Conservation (phyloP, 345 rosid genomes). For the Lepidium didymum region DNA sequence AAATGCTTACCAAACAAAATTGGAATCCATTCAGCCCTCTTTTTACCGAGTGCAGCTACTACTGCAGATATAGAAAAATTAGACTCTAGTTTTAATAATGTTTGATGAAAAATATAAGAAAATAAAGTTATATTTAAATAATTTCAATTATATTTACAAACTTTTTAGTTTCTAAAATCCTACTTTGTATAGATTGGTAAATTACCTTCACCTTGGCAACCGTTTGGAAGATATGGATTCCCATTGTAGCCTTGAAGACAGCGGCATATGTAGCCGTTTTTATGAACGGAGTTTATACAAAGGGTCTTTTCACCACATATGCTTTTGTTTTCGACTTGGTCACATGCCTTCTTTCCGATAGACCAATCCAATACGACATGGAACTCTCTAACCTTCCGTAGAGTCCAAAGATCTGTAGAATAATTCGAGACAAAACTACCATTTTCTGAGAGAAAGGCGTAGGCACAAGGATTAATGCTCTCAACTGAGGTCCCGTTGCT, state of each 20-base stretch:
- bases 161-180: too few species aligned
- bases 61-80: too few species aligned
- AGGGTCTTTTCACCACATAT: neutral
- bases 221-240: neutral
- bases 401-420: neutral
- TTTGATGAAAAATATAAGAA: too few species aligned
- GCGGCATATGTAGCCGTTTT: neutral
- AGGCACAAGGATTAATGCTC: constrained; percentile 26
- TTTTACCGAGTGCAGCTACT: too few species aligned
- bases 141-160: too few species aligned
- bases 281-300: neutral
- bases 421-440: neutral
- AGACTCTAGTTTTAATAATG: too few species aligned
- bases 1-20: too few species aligned
- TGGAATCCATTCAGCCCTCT: too few species aligned
- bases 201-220: too few species aligned
- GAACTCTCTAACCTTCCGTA: neutral
- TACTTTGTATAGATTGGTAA: too few species aligned
- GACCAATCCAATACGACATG: neutral
- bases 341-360: neutral
- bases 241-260: neutral
- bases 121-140: neutral
- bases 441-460: constrained; percentile 25
- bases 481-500: neutral
- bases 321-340: neutral